Evolutionary conservation across 306 rosid species (phyloP).

Genomic region (Lagenaria siceraria): DNA sequence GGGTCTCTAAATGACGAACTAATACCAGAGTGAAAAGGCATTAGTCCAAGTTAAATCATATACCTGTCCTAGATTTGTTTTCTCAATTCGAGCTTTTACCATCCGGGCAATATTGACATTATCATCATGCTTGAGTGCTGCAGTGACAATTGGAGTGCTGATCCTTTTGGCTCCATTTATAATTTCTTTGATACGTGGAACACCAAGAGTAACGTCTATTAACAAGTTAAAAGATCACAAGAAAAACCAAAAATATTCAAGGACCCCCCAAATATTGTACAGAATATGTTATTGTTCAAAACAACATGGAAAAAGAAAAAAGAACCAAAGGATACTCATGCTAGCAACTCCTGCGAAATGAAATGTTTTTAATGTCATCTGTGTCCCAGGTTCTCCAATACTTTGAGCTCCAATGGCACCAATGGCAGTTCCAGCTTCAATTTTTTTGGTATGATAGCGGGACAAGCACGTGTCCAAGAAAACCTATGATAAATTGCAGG

Average conservation of each 20-base stretch:
- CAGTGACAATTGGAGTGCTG: conserved; percentile 80
- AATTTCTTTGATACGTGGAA: conserved; percentile 94
- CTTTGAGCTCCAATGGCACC: conserved; percentile 98
- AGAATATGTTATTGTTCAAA: not conserved
- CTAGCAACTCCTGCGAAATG: conserved; percentile 99
- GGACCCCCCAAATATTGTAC: not conserved
- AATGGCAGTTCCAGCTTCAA: conserved; percentile 88
- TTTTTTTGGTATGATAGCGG: conserved; percentile 57
- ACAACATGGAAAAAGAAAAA: not conserved
- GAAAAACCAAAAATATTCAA: conserved; percentile 14
- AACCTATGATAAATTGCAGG: conserved; percentile 30
- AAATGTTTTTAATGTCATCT: conserved; percentile 90
- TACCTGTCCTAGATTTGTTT: conserved; percentile 87
- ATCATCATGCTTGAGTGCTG: conserved; percentile 46
- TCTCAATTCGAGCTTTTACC: conserved; percentile 82
- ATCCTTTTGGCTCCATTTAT: conserved; percentile 65
- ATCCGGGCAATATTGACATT: conserved; percentile 44
- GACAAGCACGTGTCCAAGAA: conserved; percentile 69
- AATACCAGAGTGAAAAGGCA: not conserved
- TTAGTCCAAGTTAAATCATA: not conserved
- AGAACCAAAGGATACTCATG: conserved; percentile 83
- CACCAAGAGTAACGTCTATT: conserved; percentile 83
- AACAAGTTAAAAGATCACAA: conserved; percentile 35
- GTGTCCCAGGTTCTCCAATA: conserved; percentile 99
- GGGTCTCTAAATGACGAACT: not conserved